phyloP scores from a whole-genome alignment of 1,284 basidiomycete genomes.

The Neotropicomus parvogracilis region DNA sequence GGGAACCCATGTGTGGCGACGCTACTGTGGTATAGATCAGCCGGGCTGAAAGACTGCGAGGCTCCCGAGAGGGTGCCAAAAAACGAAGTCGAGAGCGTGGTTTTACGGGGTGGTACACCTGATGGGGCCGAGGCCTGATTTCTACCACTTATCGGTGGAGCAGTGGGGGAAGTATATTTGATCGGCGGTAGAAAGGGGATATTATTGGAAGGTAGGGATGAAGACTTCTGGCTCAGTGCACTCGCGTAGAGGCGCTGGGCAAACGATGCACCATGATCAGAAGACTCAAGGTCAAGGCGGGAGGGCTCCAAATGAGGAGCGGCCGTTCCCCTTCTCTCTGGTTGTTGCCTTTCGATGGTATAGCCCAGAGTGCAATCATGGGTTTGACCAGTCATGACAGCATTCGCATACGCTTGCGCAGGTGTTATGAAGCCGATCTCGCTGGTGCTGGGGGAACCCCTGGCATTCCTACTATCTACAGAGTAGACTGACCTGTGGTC shows the following conservation, averaged over 20 bases:
- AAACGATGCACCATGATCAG: slow-evolving; percentile 19
- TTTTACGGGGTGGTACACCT: slow-evolving; percentile 1
- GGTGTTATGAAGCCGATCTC: slow-evolving; percentile 14
- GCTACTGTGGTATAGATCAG: slow-evolving; percentile 21
- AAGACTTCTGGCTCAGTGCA: slow-evolving; percentile 14
- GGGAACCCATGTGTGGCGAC: slow-evolving; percentile 4
- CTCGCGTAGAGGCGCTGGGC: slow-evolving; percentile 33
- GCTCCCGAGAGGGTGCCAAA: slow-evolving; percentile 2
- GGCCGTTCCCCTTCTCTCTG: neutral
- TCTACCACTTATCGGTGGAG: neutral
- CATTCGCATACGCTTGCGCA: slow-evolving; percentile 22
- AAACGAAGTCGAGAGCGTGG: slow-evolving; percentile 2
- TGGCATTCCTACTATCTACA: neutral
- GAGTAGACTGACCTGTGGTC: slow-evolving; percentile 7
- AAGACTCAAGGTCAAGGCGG: neutral
- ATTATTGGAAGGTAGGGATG: neutral
- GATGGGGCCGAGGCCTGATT: neutral
- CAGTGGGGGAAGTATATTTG: neutral
- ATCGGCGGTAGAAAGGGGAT: slow-evolving; percentile 10
- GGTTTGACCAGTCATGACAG: slow-evolving; percentile 10
- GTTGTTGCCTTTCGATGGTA: slow-evolving; percentile 28
- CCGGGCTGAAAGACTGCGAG: slow-evolving; percentile 8
- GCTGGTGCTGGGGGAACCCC: neutral
- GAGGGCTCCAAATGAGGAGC: slow-evolving; percentile 1
- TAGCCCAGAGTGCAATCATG: slow-evolving; percentile 12